These are phyloP conservation scores for Glycine soja DNA, from an alignment of 306 rosid species.

Conservation along the genomic window DNA sequence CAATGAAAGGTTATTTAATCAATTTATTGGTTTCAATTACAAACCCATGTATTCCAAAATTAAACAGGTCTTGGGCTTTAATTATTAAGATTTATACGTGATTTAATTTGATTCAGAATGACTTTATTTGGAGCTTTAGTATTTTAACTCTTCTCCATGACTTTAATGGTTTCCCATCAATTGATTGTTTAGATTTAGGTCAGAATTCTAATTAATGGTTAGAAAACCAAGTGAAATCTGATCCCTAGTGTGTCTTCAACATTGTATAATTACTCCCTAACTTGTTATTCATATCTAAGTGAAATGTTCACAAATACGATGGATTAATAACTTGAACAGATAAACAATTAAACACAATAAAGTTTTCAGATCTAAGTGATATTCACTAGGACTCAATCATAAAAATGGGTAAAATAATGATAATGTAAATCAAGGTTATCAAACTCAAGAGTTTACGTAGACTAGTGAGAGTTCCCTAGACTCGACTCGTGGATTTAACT, in stretches of 20 bases:
- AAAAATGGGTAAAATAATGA: slow-evolving; percentile 21
- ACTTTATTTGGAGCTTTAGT: not conserved
- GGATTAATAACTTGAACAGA: too few relatives aligned
- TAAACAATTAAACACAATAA: too few relatives aligned
- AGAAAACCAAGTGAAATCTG: not conserved
- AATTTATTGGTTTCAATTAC: not conserved
- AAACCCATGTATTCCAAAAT: not conserved
- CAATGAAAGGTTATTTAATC: not conserved
- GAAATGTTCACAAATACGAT: too few relatives aligned
- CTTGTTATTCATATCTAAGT: not conserved
- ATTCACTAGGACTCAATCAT: not conserved
- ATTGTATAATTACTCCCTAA: not conserved
- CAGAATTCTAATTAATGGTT: not conserved
- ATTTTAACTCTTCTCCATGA: not conserved
- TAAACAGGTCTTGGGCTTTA: not conserved
- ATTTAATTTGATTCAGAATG: not conserved
- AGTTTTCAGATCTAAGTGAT: too few relatives aligned
- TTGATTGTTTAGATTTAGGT: not conserved
- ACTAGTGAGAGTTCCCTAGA: too few relatives aligned
- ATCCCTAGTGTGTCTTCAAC: not conserved
- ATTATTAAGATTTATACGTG: not conserved
- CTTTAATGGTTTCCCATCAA: not conserved
- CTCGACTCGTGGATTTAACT: too few relatives aligned
- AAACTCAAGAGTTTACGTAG: too few relatives aligned
- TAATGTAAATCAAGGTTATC: too few relatives aligned